These are phyloP conservation scores for Blastocystis sp. DNA, from an alignment of 352 stramenopile species.

Conservation along the genomic window DNA sequence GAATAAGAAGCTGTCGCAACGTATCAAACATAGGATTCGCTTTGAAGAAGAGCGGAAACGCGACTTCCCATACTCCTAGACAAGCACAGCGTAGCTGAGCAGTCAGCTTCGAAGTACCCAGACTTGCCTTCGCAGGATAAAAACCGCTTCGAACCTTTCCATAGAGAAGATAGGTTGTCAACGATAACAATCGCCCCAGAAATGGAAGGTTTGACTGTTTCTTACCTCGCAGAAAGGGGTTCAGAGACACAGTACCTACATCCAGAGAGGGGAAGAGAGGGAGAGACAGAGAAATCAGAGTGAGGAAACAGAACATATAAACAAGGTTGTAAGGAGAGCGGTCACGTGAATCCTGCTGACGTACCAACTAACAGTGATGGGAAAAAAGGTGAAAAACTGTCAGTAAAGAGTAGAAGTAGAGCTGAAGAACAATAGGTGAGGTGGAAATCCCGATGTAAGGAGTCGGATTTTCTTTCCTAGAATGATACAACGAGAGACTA, in stretches of 20 bases:
- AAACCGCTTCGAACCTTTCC: neutral
- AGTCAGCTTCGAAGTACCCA: conserved; percentile 9
- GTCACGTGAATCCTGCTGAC: neutral
- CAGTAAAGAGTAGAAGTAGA: conserved; percentile 16
- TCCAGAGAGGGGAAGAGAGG: neutral
- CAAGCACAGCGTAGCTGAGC: conserved; percentile 31
- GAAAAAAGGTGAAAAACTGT: neutral
- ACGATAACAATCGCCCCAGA: neutral
- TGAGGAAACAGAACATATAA: conserved; percentile 51
- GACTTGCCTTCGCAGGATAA: conserved; percentile 10
- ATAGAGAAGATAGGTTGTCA: neutral
- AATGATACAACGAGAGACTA: conserved; percentile 9
- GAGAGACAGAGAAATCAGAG: neutral
- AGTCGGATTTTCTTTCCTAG: neutral
- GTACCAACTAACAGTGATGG: neutral
- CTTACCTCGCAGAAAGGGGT: neutral
- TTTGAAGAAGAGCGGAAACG: conserved; percentile 23
- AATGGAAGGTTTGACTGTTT: neutral
- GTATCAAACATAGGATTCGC: conserved; percentile 15
- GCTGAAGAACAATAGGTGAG: conserved; percentile 25
- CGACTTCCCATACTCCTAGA: neutral
- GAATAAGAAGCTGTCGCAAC: neutral
- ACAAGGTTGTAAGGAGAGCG: conserved; percentile 36
- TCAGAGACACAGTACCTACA: neutral
- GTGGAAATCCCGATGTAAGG: neutral